Base-by-base conservation (phyloP, 1,284 basidiomycete species). In the Takashimella koratensis region DNA sequence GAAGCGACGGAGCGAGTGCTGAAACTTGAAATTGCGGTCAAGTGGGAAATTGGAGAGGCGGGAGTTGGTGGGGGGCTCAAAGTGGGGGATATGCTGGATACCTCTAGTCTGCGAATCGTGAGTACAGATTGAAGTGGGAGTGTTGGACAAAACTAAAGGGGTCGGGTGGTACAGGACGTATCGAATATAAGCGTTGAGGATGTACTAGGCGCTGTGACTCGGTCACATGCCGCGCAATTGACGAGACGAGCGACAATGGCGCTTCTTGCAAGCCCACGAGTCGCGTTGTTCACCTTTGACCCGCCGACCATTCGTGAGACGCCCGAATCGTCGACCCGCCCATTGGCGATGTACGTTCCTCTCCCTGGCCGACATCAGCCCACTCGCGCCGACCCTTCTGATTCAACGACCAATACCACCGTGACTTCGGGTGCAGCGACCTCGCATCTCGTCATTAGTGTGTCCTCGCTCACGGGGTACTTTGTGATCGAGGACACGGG, bases 401-500 rank as follows among this genome's bases (percentile, higher is more conserved):
- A 8, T 16, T 36, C 30, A 16, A n/a, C n/a, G n/a, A n/a, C n/a
- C n/a, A n/a, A n/a, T n/a, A n/a, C n/a, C n/a, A 16, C 30, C 8
- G 16, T 36, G 16, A 36, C 30, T 8, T 16, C 8, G 30, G 30
- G 30, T 8, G 30, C 30, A 36, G 16, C 30, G 16, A 36, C 30
- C 8, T 36, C 30, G 8, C 30, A 36, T 16, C 30, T 36, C 16
- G 16, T 36, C 30, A 36, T 36, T 8, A 36, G 30, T 36, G 65
- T 73, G 4, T 70, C 70, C 16, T 44, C 66, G 2, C 56, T 60
- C 4, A 66, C 62, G n/a, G 72, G 72, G 0, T 53, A 66, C 22
- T 52, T 74, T 6, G 71, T 73, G 36, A 68, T 74, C 41, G 65
- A 66, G 19, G 72, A 74, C 54, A 63, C 60, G 42, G 67, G 62